Evolutionary conservation across 164 flowering plant genomes (phyloP).

Genomic region (Houttuynia cordata): DNA sequence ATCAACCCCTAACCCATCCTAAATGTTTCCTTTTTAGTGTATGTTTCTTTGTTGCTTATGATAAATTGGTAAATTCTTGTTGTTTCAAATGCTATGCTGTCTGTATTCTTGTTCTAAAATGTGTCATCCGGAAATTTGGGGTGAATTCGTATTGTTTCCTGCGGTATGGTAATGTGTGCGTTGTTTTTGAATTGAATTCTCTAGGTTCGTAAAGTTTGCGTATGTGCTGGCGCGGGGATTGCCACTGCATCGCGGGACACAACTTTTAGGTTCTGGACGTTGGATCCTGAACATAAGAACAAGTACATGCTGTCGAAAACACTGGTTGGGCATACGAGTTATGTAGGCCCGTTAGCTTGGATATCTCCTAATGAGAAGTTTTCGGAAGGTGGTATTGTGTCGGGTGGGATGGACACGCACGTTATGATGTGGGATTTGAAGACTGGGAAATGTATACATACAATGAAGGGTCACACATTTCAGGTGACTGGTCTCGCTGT

Average conservation of each 20-base stretch:
- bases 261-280: conserved; percentile 69
- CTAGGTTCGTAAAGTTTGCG: conserved; percentile 84
- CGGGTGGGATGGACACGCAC: conserved; percentile 96
- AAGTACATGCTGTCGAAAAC: conserved; percentile 35
- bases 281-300: conserved; percentile 30
- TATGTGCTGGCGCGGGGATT: conserved; percentile 59
- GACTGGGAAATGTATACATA: conserved; percentile 50
- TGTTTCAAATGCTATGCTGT: neutral
- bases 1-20: no score
- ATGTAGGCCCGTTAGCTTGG: conserved; percentile 94
- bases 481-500: conserved; percentile 76
- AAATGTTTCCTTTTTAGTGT: no score
- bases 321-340: conserved; percentile 77
- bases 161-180: neutral
- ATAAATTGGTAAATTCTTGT: no score
- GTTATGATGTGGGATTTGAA: conserved; percentile 75
- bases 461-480: conserved; percentile 66
- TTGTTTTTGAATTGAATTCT: neutral
- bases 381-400: conserved; percentile 74
- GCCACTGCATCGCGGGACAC: conserved; percentile 89
- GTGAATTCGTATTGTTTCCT: neutral
- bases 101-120: neutral
- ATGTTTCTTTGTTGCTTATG: neutral
- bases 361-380: conserved; percentile 49
- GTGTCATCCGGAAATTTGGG: neutral